A percentile compares a stretch with the other conserved stretches of the same genome.
Evolutionary conservation across 2,329 filamentous ascomycete species (phyloP).

Genomic region (Scedosporium dehoogii): DNA sequence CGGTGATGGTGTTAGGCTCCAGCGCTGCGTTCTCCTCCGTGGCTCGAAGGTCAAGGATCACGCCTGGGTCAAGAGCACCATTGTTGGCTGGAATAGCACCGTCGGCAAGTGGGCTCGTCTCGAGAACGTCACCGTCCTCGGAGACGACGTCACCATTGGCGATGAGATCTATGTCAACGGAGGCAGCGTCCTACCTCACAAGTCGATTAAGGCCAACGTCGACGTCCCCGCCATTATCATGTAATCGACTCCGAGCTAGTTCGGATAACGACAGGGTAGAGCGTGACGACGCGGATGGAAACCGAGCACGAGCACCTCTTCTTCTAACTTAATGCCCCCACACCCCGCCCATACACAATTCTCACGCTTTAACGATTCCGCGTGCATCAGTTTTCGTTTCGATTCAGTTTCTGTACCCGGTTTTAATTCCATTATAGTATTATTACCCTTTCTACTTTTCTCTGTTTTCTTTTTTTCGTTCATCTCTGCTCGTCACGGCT

Average conservation of each 20-base stretch:
- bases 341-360: background rate
- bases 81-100: slow-evolving; percentile 96
- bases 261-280: background rate
- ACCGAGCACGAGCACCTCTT: background rate
- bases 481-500: background rate
- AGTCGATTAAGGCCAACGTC: slow-evolving; percentile 98
- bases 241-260: slow-evolving; percentile 25
- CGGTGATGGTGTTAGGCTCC: slow-evolving; percentile 86
- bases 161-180: slow-evolving; percentile 99
- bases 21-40: slow-evolving; percentile 81
- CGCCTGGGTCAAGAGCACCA: slow-evolving; percentile 97
- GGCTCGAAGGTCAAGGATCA: slow-evolving; percentile 97
- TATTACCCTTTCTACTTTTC: background rate
- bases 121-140: slow-evolving; percentile 96
- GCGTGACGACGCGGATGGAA: background rate
- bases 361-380: background rate
- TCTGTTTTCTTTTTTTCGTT: background rate
- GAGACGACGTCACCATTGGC: slow-evolving; percentile 94
- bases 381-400: background rate
- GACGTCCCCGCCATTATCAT: slow-evolving; percentile 66
- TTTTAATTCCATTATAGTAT: slow-evolving; percentile 2
- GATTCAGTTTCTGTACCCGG: background rate
- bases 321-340: background rate
- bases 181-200: slow-evolving; percentile 89
- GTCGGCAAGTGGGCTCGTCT: slow-evolving; percentile 93